These are phyloP conservation scores for Ceriops tagal DNA, from an alignment of 345 rosid genomes.

Conservation along the genomic window DNA sequence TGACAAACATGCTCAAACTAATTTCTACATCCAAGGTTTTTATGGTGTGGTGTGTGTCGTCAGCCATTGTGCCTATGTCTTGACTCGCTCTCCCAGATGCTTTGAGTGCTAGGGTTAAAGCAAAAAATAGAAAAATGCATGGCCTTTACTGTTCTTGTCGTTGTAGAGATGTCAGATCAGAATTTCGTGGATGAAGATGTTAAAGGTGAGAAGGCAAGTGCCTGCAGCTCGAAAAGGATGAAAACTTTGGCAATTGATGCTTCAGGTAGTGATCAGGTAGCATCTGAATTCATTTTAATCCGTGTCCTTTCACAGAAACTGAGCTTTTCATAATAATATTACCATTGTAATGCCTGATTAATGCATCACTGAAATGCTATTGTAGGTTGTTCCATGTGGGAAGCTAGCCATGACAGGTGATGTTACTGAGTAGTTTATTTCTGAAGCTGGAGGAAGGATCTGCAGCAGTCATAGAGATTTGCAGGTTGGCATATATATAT, in stretches of 20 bases:
- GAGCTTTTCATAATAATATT: neutral
- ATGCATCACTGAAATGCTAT: neutral
- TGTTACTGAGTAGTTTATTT: constrained; percentile 3
- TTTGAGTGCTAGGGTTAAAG: neutral
- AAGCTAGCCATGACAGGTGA: constrained; percentile 12
- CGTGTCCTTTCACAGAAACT: too few relatives aligned
- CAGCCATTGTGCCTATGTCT: too few relatives aligned
- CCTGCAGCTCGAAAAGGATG: constrained; percentile 39
- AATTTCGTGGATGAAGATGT: constrained; percentile 67
- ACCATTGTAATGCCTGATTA: neutral
- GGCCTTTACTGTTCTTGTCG: constrained; percentile 6
- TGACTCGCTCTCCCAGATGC: neutral
- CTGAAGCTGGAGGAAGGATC: neutral
- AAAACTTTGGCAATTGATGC: constrained; percentile 22
- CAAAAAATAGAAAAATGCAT: neutral
- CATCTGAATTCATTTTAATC: neutral
- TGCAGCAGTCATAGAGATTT: neutral
- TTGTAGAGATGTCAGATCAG: constrained; percentile 80
- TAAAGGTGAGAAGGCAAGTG: constrained; percentile 26
- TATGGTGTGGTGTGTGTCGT: too few relatives aligned
- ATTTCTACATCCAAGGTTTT: too few relatives aligned
- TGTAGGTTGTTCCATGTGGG: constrained; percentile 22
- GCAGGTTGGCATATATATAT: too few relatives aligned
- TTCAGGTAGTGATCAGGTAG: constrained; percentile 43
- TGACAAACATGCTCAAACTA: too few relatives aligned